Percentiles rank a stretch among this genome's conserved stretches.
Conservation (phyloP, 768 basidiomycete species). For the Pulveroboletus sp. region DNA sequence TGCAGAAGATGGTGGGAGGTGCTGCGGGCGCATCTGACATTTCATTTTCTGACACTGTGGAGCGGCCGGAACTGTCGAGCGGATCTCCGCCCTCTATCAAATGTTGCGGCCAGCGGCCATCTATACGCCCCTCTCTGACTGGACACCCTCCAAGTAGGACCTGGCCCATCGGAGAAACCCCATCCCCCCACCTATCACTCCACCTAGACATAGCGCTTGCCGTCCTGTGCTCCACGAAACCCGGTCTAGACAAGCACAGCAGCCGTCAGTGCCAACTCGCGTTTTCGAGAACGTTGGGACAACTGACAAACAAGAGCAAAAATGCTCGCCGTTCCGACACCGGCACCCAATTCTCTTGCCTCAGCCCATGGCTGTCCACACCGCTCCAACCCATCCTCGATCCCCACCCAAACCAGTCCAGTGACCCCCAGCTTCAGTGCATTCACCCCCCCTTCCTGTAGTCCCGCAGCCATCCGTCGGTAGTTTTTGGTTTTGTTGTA, state of each 20-base stretch:
- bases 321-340: conserved; percentile 55
- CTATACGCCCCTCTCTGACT: conserved; percentile 1
- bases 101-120: neutral
- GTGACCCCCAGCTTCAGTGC: conserved; percentile 46
- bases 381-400: conserved; percentile 43
- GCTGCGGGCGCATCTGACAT: conserved; percentile 8
- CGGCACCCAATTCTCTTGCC: conserved; percentile 58
- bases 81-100: conserved; percentile 10
- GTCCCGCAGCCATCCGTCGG: conserved; percentile 66
- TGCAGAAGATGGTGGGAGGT: too few species aligned
- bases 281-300: neutral
- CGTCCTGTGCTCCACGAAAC: conserved; percentile 48
- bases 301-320: conserved; percentile 55
- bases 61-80: neutral
- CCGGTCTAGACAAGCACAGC: conserved; percentile 42
- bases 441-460: conserved; percentile 62
- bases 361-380: conserved; percentile 35
- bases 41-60: conserved; percentile 13
- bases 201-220: conserved; percentile 51
- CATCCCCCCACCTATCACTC: conserved; percentile 53
- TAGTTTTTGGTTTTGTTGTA: conserved; percentile 98
- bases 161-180: conserved; percentile 41
- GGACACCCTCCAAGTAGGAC: conserved; percentile 26
- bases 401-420: conserved; percentile 46
- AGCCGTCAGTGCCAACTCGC: neutral